These are phyloP conservation scores for Didymella segeticola DNA, from an alignment of 2,329 filamentous ascomycete species.

Conservation along the genomic window DNA sequence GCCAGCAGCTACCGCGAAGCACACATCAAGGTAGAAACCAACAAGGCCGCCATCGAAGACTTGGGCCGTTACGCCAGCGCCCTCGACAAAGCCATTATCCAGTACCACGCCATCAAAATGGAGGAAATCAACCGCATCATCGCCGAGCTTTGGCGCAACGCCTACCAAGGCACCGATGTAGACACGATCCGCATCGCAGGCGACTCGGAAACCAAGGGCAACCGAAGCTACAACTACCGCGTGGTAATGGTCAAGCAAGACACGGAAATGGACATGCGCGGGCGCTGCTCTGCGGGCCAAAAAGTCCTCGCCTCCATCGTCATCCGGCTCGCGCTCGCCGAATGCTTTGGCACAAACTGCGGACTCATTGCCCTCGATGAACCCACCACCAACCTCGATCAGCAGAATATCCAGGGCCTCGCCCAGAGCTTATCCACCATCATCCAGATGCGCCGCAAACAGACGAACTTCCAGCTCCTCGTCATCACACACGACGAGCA, in stretches of 20 bases:
- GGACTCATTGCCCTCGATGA: constrained; percentile 96
- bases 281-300: constrained; percentile 93
- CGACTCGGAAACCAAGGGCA: constrained; percentile 79
- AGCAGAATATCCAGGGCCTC: constrained; percentile 90
- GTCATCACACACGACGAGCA: constrained; percentile 99
- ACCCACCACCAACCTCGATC: constrained; percentile 94
- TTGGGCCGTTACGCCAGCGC: constrained; percentile 81
- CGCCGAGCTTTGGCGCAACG: constrained; percentile 94
- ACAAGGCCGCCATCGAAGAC: constrained; percentile 91
- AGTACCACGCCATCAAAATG: constrained; percentile 96
- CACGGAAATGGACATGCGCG: constrained; percentile 99
- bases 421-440: constrained; percentile 86
- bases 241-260: constrained; percentile 97
- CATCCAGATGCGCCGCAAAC: constrained; percentile 80
- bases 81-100: constrained; percentile 96
- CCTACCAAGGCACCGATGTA: constrained; percentile 96
- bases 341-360: constrained; percentile 96
- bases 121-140: constrained; percentile 96
- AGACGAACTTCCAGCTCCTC: constrained; percentile 96
- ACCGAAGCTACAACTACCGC: constrained; percentile 93
- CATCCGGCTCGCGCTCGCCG: constrained; percentile 92
- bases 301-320: constrained; percentile 97
- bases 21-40: constrained; percentile 89
- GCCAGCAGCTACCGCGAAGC: constrained; percentile 81
- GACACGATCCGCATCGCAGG: constrained; percentile 96